Percentiles rank a stretch among this genome's conserved stretches.
phyloP scores from a whole-genome alignment of 1,284 basidiomycete genomes.

The Fomitopsis pinicola region DNA sequence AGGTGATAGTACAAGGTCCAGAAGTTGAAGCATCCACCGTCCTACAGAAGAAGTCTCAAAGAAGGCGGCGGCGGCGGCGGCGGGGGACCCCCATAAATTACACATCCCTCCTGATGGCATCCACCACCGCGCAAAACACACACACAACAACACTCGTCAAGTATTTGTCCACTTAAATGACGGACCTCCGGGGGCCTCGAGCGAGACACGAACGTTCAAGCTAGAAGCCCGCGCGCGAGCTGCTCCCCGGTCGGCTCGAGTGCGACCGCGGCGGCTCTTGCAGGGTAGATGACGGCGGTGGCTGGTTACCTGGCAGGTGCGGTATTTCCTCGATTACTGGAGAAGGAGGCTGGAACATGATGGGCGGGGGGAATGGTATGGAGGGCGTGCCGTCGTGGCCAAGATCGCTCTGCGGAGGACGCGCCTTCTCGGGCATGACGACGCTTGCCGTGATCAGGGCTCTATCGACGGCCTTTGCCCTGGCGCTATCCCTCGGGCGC shows the following conservation, averaged over 20 bases:
- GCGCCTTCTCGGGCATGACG: slow-evolving; percentile 47
- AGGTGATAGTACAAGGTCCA: not conserved
- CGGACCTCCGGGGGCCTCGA: slow-evolving; percentile 37
- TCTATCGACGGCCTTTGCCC: not conserved
- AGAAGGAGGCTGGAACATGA: not conserved
- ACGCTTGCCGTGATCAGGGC: slow-evolving; percentile 28
- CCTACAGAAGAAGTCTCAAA: not conserved
- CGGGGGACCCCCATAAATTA: no score
- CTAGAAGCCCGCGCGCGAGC: slow-evolving; percentile 29
- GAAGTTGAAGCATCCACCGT: not conserved
- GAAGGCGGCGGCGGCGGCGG: not conserved
- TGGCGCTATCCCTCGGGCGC: not conserved
- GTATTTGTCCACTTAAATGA: not conserved
- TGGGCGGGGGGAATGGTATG: not conserved
- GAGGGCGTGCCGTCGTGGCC: slow-evolving; percentile 24
- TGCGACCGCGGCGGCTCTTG: slow-evolving; percentile 1
- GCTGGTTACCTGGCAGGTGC: slow-evolving; percentile 32
- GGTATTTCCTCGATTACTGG: slow-evolving; percentile 28
- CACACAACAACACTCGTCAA: not conserved
- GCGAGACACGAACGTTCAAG: slow-evolving; percentile 54
- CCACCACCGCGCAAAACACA: no score
- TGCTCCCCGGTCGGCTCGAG: not conserved
- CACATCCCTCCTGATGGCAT: no score
- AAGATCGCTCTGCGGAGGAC: slow-evolving; percentile 43
- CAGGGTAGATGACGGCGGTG: slow-evolving; percentile 15